phyloP scores from a whole-genome alignment of 495 filamentous ascomycete species.

The Penicillium odoratum region DNA sequence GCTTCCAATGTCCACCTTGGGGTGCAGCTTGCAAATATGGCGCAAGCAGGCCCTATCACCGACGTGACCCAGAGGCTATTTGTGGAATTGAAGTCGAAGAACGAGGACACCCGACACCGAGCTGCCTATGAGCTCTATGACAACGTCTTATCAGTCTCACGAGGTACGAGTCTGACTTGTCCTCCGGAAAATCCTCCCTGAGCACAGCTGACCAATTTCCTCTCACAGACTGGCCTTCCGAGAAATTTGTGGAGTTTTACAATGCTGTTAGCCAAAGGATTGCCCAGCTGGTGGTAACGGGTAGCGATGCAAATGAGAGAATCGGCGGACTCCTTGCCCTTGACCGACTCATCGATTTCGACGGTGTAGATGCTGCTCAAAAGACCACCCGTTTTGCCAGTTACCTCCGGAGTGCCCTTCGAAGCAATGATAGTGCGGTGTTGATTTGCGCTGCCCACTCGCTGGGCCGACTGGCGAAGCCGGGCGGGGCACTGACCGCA shows the following conservation, averaged over 20 bases:
- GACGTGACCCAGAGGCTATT: constrained; percentile 52
- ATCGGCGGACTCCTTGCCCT: constrained; percentile 91
- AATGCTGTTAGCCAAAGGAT: constrained; percentile 75
- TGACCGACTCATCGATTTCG: constrained; percentile 90
- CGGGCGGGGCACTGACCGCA: constrained; percentile 90
- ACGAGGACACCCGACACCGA: constrained; percentile 49
- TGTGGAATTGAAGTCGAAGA: constrained; percentile 53
- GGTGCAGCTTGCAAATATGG: constrained; percentile 48
- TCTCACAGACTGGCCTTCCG: constrained; percentile 66
- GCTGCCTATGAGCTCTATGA: constrained; percentile 55
- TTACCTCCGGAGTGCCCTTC: constrained; percentile 81
- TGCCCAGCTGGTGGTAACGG: constrained; percentile 69
- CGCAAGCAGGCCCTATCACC: constrained; percentile 49
- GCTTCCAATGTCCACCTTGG: constrained; percentile 48
- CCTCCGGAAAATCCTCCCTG: not conserved
- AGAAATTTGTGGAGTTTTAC: constrained; percentile 78
- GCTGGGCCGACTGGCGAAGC: constrained; percentile 83
- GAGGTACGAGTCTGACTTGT: constrained; percentile 35
- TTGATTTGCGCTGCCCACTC: constrained; percentile 86
- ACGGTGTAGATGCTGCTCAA: constrained; percentile 88
- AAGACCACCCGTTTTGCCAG: constrained; percentile 93
- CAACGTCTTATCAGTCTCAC: constrained; percentile 49
- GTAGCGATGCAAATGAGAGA: constrained; percentile 80
- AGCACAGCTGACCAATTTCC: constrained; percentile 11
- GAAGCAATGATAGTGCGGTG: constrained; percentile 82